Evolutionary conservation across 2,329 filamentous ascomycete species (phyloP).

Genomic region (Coniochaeta hoffmannii): DNA sequence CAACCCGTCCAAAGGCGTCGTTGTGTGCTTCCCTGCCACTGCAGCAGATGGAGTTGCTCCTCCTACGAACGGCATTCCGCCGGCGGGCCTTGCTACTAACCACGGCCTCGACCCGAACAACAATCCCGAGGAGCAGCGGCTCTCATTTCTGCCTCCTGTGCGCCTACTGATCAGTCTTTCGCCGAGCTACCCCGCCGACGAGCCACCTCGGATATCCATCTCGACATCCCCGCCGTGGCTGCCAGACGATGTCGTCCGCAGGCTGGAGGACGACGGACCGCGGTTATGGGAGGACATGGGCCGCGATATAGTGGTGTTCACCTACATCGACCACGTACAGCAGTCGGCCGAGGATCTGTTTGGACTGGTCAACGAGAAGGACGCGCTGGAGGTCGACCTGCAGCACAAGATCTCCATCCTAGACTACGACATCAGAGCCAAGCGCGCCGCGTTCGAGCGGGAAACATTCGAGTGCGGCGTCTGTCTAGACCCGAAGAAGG

Average conservation of each 20-base stretch:
- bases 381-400: slow-evolving; percentile 42
- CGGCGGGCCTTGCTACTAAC: slow-evolving; percentile 5
- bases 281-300: slow-evolving; percentile 57
- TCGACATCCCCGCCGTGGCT: slow-evolving; percentile 53
- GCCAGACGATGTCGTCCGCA: slow-evolving; percentile 34
- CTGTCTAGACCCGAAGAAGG: slow-evolving; percentile 91
- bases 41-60: slow-evolving; percentile 34
- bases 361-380: slow-evolving; percentile 41
- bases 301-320: slow-evolving; percentile 50
- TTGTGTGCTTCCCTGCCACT: slow-evolving; percentile 39
- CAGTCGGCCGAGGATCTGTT: slow-evolving; percentile 54
- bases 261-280: slow-evolving; percentile 41
- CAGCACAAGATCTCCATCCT: slow-evolving; percentile 64
- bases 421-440: slow-evolving; percentile 70
- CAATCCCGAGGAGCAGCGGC: slow-evolving; percentile 31
- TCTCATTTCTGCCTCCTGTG: slow-evolving; percentile 52
- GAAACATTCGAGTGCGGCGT: slow-evolving; percentile 84
- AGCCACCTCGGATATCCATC: slow-evolving; percentile 42
- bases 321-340: slow-evolving; percentile 57
- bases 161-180: slow-evolving; percentile 47
- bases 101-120: slow-evolving; percentile 7
- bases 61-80: slow-evolving; percentile 35
- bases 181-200: slow-evolving; percentile 46
- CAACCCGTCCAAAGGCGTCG: slow-evolving; percentile 44
- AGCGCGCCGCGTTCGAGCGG: slow-evolving; percentile 67